A percentile compares a stretch with the other conserved stretches of the same genome.
phyloP scores from a whole-genome alignment of 805 yeast species.

The Ogataea pignaliae region DNA sequence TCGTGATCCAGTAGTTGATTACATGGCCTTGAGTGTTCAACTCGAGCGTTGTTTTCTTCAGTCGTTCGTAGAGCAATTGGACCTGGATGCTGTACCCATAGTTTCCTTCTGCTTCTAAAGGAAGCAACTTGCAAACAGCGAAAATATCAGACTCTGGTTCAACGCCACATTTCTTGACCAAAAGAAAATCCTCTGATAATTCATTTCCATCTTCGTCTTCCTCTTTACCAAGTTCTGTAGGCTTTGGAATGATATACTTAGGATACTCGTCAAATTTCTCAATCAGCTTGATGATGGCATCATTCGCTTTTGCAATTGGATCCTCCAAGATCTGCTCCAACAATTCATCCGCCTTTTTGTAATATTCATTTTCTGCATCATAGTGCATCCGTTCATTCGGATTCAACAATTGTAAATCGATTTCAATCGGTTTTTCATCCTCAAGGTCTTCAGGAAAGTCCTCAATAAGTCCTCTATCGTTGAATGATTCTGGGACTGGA shows the following conservation, averaged over 20 bases:
- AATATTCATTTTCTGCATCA: conserved; percentile 46
- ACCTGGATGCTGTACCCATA: conserved; percentile 16
- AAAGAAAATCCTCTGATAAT: background rate
- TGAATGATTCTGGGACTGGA: conserved; percentile 28
- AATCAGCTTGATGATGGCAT: conserved; percentile 20
- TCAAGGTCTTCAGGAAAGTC: conserved; percentile 19
- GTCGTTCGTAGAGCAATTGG: conserved; percentile 23
- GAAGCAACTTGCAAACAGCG: conserved; percentile 4
- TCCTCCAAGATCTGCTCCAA: conserved; percentile 49
- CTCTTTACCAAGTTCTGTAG: background rate
- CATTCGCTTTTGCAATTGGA: conserved; percentile 34
- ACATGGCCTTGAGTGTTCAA: conserved; percentile 49
- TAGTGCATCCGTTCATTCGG: conserved; percentile 31
- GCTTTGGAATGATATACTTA: conserved; percentile 1
- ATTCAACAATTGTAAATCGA: conserved; percentile 21
- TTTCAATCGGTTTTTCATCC: conserved; percentile 17
- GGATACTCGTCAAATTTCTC: conserved; percentile 11
- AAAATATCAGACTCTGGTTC: background rate
- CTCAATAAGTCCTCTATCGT: conserved; percentile 22
- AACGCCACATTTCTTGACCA: background rate
- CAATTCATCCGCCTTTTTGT: conserved; percentile 57
- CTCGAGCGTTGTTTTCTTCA: conserved; percentile 23
- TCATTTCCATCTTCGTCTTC: background rate
- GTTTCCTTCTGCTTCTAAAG: conserved; percentile 4
- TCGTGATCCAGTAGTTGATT: conserved; percentile 48